Evolutionary conservation across 257 asterid species (phyloP), one percentile per base, ranked within the genome.

Genomic region (Anisodus tanguticus): DNA sequence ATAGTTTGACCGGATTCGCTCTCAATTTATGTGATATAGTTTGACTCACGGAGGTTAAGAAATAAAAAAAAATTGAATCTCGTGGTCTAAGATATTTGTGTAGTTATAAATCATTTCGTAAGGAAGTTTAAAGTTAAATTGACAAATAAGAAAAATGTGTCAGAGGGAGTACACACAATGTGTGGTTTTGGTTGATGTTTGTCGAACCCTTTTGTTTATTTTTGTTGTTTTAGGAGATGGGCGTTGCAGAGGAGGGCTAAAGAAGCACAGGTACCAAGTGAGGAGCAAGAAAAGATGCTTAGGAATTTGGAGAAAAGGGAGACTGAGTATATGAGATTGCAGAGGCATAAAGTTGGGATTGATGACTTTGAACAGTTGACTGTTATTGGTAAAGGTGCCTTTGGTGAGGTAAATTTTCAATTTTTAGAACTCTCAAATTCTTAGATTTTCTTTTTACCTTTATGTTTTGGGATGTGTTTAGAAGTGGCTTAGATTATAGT

Each of bases 351-450:
- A 90, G 95, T 96, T 37, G 98, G 99, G 51, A 92, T 96, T 86
- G 99, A 96, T 91, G 99, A 96, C 81, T 96, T 96, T 78, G 98
- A 96, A 90, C 99, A 88, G 91, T 85, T 96, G 88, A 93, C 97
- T 37, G 85, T 93, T 79, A 94, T 96, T 82, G 99, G 99, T 47
- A 96, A 88, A 91, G 99, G 98, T 39, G 99, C 98, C 83, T 94
- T 94, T 83, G 99, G 95, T 51, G 98, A 96, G 98, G 98, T 94
- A 37, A 77, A 13, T 26, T 76, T 77, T 15, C 62, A 11, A 12
- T 8, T 49, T 74, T 74, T 9, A 60, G 35, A 74, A 19, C 9
- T 47, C 22, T 51, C 6, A 19, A 19, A 11, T 74, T 72, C 43
- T 31, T 35, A 12, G 12, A 39, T 35, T 12, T 39, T 7, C 3